Base-by-base conservation (phyloP, 2,329 filamentous ascomycete genomes). In the Colletotrichum tropicale region DNA sequence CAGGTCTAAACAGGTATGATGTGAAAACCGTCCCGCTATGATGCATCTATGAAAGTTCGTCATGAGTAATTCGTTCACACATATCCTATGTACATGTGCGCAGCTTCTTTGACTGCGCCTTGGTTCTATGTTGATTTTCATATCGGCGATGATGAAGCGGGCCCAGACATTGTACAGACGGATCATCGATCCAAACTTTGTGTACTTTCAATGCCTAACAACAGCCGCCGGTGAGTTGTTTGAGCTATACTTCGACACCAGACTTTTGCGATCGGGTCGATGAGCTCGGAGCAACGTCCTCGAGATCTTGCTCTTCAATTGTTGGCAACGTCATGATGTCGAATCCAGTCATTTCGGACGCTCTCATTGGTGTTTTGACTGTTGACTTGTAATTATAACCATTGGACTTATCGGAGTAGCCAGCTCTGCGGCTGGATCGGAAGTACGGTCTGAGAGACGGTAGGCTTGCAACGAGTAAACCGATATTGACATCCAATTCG, bases 371-470 rank as follows among this genome's bases (percentile, higher is more conserved):
- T 16, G 73, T 75, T 18, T 58, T 64, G 16, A 75, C 43, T 28
- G 70, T 75, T 24, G 73, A 75, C 32, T 64, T 67, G 32, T 68
- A 73, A 9, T 75, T 75, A 21, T 75, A 73, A 8, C 56, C 62
- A 13, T 75, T 67, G 7, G 69, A 64, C n/a, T 73, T 65, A 15
- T 68, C 70, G 10, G 73, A 73, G 30, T 64, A 75, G 16, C 70
- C 70, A 34, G 28, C 26, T 12, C 32, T 38, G 15, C 64, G 62
- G 26, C n/a, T 73, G 13, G 73, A 73, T 73, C 73, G 62, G 56
- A 75, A 75, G 34, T 75, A 75, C 2, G 73, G 73, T 52, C 73
- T 66, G 6, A 75, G 24, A 13, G 69, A 75, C 48, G 73, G 73
- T 26, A 75, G 26, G 21, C 61, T 75, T 6, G 73, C 73, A 28